Conservation (phyloP, 2,329 filamentous ascomycete species). For the Byssothecium circinans region DNA sequence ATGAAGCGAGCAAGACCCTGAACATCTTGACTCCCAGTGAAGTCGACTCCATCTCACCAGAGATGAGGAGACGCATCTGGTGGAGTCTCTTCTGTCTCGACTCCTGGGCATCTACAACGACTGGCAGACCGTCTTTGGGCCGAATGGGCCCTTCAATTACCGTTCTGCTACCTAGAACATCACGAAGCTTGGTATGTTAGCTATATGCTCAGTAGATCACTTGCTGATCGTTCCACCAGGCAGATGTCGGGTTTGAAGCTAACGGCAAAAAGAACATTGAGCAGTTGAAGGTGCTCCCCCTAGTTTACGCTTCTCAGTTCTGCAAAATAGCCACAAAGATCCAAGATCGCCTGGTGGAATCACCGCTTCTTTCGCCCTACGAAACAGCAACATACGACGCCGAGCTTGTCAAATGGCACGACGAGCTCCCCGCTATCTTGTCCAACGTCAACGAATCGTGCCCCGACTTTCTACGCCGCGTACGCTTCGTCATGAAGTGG, state of each 20-base stretch:
- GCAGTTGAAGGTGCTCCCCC: constrained; percentile 67
- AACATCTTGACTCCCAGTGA: constrained; percentile 26
- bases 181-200: constrained; percentile 31
- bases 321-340: constrained; percentile 78
- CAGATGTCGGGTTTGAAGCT: constrained; percentile 26
- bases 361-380: constrained; percentile 65
- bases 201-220: background rate
- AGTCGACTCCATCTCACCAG: constrained; percentile 41
- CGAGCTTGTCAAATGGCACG: constrained; percentile 72
- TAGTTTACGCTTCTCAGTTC: constrained; percentile 77
- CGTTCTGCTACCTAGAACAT: constrained; percentile 41
- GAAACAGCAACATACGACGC: constrained; percentile 68
- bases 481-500: constrained; percentile 78
- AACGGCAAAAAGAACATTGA: constrained; percentile 46
- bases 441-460: constrained; percentile 60
- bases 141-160: constrained; percentile 45
- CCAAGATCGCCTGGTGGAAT: constrained; percentile 72
- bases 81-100: constrained; percentile 51
- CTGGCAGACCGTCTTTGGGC: constrained; percentile 45
- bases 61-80: constrained; percentile 47
- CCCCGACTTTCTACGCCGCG: constrained; percentile 69
- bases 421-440: constrained; percentile 61
- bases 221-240: constrained; percentile 3
- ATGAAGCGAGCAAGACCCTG: constrained; percentile 18
- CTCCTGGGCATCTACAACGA: constrained; percentile 49